Base-by-base conservation (phyloP, 164 flowering plant genomes). In the Chimonanthus praecox region DNA sequence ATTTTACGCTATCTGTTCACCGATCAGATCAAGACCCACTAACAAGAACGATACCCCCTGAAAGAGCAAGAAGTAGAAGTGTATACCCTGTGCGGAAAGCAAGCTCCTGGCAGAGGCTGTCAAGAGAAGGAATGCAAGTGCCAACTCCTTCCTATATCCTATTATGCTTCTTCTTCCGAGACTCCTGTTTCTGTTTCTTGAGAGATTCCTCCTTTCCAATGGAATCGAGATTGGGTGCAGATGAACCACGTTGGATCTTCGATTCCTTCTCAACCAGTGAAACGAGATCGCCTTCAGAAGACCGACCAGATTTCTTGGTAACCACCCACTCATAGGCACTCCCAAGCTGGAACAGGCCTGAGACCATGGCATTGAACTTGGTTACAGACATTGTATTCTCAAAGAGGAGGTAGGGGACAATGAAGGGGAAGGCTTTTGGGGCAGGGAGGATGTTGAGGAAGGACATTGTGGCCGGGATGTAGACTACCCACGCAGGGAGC, bases 251-350 rank as follows among this genome's bases (percentile, higher is more conserved):
- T 4, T 84, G 89, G 47, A 81, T 89, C 69, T 78, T 85, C 16
- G 80, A 67, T 70, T 86, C 88, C 64, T 88, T 86, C 74, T 86
- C 92, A n/a, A 82, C 82, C 20, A 95, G 76, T 3, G 88, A 75
- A 0, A 74, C 71, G 5, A 95, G 90, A 78, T 95, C 99, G 8
- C 98, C 98, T 78, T 95, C 99, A 0, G 99, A 95, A 3, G 98
- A 95, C 3, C 99, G 95, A 4, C 99, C 99, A 0, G 96, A 93
- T 78, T 95, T 95, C 86, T 95, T 95, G 21, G 99, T 95, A 58
- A 95, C 99, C 7, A 95, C 98, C 99, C 99, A 95, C 64, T 95
- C 99, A 9, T 95, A 95, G 3, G 99, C 98, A 76, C 97, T 95
- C 8, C 99, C 99, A 1, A 95, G 92, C 81, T 95, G 99, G 84